phyloP scores from a whole-genome alignment of 2,329 filamentous ascomycete species.

The Penicillium vulpinum region DNA sequence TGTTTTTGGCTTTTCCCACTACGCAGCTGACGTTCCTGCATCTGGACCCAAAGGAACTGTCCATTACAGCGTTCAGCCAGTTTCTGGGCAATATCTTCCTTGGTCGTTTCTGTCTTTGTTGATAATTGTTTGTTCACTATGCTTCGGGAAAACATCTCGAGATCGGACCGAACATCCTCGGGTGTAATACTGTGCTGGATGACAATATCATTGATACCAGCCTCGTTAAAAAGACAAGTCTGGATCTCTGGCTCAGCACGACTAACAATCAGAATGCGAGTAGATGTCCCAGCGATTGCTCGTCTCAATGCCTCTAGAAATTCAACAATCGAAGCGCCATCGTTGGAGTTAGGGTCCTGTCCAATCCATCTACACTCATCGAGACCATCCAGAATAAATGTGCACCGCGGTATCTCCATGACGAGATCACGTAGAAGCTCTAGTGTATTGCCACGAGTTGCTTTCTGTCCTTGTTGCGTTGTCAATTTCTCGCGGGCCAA shows the following conservation, averaged over 20 bases:
- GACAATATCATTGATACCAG: neutral
- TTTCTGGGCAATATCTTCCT: neutral
- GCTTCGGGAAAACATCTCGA: neutral
- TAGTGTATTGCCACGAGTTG: neutral
- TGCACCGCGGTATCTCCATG: neutral
- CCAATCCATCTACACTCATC: conserved; percentile 1
- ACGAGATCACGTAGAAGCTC: neutral
- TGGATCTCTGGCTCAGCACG: conserved; percentile 10
- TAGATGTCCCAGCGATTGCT: neutral
- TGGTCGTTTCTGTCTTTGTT: neutral
- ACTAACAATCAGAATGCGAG: conserved; percentile 7
- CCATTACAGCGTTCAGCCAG: conserved; percentile 8
- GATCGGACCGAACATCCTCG: neutral
- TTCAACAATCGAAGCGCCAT: neutral
- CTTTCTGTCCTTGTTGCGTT: neutral
- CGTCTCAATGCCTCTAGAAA: neutral
- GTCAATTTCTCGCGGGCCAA: no score
- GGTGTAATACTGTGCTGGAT: neutral
- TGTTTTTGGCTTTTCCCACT: neutral
- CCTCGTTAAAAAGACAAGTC: neutral
- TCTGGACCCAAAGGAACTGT: conserved; percentile 10
- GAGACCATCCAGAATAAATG: neutral
- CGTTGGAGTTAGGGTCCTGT: neutral
- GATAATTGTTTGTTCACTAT: neutral
- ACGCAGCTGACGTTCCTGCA: neutral